Base-by-base conservation (phyloP, 257 asterid species). In the Buddleja alternifolia region DNA sequence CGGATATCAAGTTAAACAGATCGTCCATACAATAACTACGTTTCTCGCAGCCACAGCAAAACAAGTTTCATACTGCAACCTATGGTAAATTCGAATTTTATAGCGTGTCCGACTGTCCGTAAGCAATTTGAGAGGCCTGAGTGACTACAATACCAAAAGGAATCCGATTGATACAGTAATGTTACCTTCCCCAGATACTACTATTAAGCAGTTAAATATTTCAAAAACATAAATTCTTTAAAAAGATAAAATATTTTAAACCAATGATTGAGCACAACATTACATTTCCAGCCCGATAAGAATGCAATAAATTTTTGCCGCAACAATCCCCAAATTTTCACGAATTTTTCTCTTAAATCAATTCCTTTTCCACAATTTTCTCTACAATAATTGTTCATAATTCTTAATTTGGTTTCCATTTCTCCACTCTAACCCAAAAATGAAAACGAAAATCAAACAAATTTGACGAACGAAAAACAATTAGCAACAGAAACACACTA, bases 351-450 rank as follows among this genome's bases (percentile, higher is more conserved):
- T 15, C 65, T 29, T 34, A 1, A 52, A 41, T 60, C 36, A 29
- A 56, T 46, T 41, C 15, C 4, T n/a, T 32, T 14, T 15, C 46
- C 14, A 19, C 64, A 58, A 40, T 10, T 69, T 25, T 40, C 46
- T 23, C 64, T 8, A 37, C 8, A 2, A 34, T 45, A 12, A 23
- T 41, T 12, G 24, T 20, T 42, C 61, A 39, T 47, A 23, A 8
- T 61, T 23, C 3, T 14, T 39, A 6, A 51, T 60, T 71, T 29
- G 0, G 14, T 16, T 20, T 63, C 71, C 5, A 63, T 20, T 25
- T 45, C 10, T 36, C 60, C 61, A 63, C 19, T 46, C 23, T 54
- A 63, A 71, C 23, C n/a, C n/a, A n/a, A n/a, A n/a, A n/a, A n/a
- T 55, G 16, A 44, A 39, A 4, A 29, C 5, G 34, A 29, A 29